Evolutionary conservation across 2,329 filamentous ascomycete species (phyloP), one percentile per base, ranked within the genome.

Genomic region (Dactylellina cionopaga): DNA sequence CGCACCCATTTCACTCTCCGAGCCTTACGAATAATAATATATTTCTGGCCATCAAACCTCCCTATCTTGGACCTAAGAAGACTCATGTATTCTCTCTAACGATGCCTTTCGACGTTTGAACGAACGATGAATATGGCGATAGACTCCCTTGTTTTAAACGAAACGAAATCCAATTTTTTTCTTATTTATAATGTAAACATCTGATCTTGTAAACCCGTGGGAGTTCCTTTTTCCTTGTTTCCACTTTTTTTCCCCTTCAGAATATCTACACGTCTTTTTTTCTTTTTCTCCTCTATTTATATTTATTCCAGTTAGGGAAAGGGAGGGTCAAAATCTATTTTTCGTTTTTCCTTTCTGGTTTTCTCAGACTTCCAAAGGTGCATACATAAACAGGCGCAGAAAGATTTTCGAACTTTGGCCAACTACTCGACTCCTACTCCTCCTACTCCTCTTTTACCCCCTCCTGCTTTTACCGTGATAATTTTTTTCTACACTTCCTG

Each of bases 311-410:
- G 10, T 25, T n/a, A 55, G 31, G 51, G 29, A 37, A 55, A 25
- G 51, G 35, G 29, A 24, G n/a, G 35, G 31, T 25, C 31, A 55
- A 31, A n/a, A 9, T 51, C 43, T 22, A 15, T 49, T 51, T 33
- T 33, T 69, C 27, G 17, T 11, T 35, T 70, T 55, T 62, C 33
- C 33, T 54, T 46, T 17, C 19, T 24, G 39, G 19, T 64, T 25
- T 63, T 33, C 17, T 70, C 31, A 13, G n/a, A 31, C 19, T 35
- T 71, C 46, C 68, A 65, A 65, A 52, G 68, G 68, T 72, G 68
- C 68, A 72, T 71, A 59, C 68, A 72, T 72, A 72, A 72, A 65
- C 68, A 72, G 68, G 68, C 68, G 68, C 68, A 72, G 64, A 58
- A 72, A 65, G 54, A 65, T 65, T 72, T 65, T 52, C 51, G 33